Evolutionary conservation across 2,329 filamentous ascomycete genomes (phyloP), one percentile per base, ranked within the genome.

Genomic region (Fusarium sp.): DNA sequence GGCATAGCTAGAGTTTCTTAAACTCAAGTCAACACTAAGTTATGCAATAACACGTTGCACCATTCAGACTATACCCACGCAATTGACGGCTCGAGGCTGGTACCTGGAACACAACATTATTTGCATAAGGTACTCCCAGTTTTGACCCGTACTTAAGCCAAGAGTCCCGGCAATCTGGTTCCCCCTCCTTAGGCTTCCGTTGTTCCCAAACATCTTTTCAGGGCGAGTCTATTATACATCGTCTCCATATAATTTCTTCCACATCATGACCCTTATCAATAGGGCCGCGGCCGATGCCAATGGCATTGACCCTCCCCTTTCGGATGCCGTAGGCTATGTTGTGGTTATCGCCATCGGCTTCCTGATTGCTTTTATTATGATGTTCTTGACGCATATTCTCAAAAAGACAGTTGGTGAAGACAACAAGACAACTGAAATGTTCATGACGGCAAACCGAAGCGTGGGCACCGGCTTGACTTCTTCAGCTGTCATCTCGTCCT

Each of bases 341-440:
- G 74, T 77, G 5, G 74, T 77, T 7, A 71, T 76, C 5, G 72
- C 63, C 1, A 67, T 76, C 44, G 75, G 74, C 3, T 74, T 77
- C 11, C 44, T 76, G 1, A 74, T 77, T 52, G 73, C 74, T 0
- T 68, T 75, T 22, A 75, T 75, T 22, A 83, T 83, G 80, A 80
- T 83, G 58, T 70, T 79, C 2, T 71, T 81, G 1, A 83, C 80
- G 0, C 76, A 74, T 7, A 50, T 81, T 3, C 63, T 84, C n/a
- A 83, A 82, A 59, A 78, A 72, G 32, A 83, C 81, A 0, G 75
- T 79, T 0, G 80, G 80, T 1, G 82, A 85, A 58, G 81, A 84
- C 43, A 84, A 83, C 50, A 75, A 76, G 22, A 83, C 80, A 19
- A 83, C 81, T 0, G 83, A 85, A 68, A 85, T 83, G 80, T 84